phyloP scores from a whole-genome alignment of 1,139 yeast species.

The Oligophagozyma castellii region DNA sequence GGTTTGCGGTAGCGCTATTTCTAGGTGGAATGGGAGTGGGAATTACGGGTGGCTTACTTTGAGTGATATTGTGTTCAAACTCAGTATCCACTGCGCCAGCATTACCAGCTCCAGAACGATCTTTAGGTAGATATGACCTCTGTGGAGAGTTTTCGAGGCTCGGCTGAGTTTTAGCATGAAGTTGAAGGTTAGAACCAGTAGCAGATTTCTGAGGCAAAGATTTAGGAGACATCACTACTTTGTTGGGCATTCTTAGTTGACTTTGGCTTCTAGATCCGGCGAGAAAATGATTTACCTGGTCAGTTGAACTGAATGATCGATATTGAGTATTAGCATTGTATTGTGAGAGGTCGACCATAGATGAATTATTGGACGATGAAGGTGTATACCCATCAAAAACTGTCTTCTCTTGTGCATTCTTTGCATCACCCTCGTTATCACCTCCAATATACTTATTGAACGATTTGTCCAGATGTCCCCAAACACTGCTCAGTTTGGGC shows the following conservation, averaged over 20 bases:
- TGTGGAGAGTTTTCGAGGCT: too few species aligned
- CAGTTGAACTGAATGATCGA: neutral
- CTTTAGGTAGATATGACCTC: too few species aligned
- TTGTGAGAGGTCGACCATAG: conserved; percentile 17
- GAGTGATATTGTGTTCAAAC: too few species aligned
- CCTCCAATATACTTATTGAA: conserved; percentile 83
- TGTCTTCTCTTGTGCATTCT: conserved; percentile 29
- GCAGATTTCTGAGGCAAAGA: too few species aligned
- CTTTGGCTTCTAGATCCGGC: neutral
- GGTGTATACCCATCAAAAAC: conserved; percentile 68
- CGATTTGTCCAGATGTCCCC: conserved; percentile 77
- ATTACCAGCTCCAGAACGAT: too few species aligned
- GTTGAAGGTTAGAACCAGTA: too few species aligned
- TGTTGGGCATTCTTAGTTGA: neutral
- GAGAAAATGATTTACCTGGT: neutral
- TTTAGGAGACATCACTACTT: too few species aligned
- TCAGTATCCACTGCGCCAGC: too few species aligned
- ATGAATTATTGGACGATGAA: conserved; percentile 28
- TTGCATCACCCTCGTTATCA: conserved; percentile 35
- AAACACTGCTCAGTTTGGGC: conserved; percentile 71
- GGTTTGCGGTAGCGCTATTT: too few species aligned
- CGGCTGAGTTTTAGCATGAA: too few species aligned
- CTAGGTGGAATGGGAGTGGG: too few species aligned
- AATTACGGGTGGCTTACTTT: too few species aligned
- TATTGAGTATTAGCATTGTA: neutral